Conservation (phyloP, 1,284 basidiomycete genomes). For the Ceratobasidium papillatum region DNA sequence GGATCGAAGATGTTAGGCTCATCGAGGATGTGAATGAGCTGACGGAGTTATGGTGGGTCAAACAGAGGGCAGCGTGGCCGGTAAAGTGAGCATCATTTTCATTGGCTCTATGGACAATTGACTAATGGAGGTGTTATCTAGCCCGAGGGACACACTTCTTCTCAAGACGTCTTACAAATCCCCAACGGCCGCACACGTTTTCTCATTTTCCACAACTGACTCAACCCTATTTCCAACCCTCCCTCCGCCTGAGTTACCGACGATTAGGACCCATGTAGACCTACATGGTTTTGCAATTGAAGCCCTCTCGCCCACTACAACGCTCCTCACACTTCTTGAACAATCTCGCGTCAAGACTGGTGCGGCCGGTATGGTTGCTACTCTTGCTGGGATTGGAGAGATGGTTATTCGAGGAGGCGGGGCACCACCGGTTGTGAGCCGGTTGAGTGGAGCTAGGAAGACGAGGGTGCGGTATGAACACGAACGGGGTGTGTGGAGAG, state of each 20-base stretch:
- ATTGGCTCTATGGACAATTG: slow-evolving; percentile 39
- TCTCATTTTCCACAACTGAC: slow-evolving; percentile 94
- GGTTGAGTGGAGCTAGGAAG: slow-evolving; percentile 80
- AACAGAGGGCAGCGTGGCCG: slow-evolving; percentile 89
- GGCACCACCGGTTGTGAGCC: slow-evolving; percentile 82
- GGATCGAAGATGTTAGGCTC: slow-evolving; percentile 83
- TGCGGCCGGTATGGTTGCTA: slow-evolving; percentile 89
- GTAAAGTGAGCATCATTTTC: slow-evolving; percentile 70
- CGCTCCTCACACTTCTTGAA: slow-evolving; percentile 92
- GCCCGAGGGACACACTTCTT: slow-evolving; percentile 88
- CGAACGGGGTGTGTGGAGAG: slow-evolving; percentile 80
- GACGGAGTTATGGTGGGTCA: slow-evolving; percentile 91
- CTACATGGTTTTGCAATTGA: slow-evolving; percentile 98
- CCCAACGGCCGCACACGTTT: slow-evolving; percentile 92
- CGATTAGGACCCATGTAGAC: slow-evolving; percentile 94
- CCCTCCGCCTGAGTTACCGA: slow-evolving; percentile 73
- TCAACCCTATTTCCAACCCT: slow-evolving; percentile 83
- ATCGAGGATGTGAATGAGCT: slow-evolving; percentile 93
- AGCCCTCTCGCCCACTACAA: slow-evolving; percentile 93
- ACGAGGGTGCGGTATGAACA: slow-evolving; percentile 85
- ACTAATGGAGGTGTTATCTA: slow-evolving; percentile 50
- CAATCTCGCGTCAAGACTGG: slow-evolving; percentile 98
- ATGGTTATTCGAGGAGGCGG: slow-evolving; percentile 95
- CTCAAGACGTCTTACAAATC: slow-evolving; percentile 98
- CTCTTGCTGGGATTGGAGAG: slow-evolving; percentile 89